phyloP scores from a whole-genome alignment of 2,329 filamentous ascomycete genomes.

The Colletotrichum eremochloae region DNA sequence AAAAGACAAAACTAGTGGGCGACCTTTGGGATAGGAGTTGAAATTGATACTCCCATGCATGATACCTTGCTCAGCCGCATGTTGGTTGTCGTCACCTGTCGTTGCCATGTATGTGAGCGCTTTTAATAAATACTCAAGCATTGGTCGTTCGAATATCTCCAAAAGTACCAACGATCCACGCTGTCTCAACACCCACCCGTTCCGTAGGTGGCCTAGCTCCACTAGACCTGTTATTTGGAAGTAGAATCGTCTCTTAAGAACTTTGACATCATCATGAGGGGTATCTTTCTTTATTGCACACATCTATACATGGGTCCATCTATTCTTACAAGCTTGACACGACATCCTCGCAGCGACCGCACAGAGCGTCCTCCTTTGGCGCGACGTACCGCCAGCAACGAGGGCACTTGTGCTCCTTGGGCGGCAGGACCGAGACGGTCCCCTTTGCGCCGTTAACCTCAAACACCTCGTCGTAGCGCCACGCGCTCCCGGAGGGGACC shows the following conservation, averaged over 20 bases:
- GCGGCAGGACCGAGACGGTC: conserved; percentile 62
- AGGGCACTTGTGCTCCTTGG: conserved; percentile 77
- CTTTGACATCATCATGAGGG: neutral
- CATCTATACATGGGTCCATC: conserved; percentile 5
- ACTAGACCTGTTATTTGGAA: neutral
- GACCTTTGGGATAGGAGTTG: conserved; percentile 18
- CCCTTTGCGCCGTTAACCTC: conserved; percentile 55
- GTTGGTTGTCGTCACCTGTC: no score
- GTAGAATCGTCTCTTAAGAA: no score
- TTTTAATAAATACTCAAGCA: neutral
- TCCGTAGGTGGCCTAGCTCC: neutral
- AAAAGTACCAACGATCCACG: neutral
- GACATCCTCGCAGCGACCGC: conserved; percentile 78
- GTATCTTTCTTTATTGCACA: conserved; percentile 23
- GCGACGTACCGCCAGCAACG: conserved; percentile 91
- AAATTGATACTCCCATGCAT: neutral
- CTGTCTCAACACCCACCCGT: neutral
- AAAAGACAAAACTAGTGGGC: conserved; percentile 3
- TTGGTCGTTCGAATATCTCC: neutral
- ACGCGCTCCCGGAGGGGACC: conserved; percentile 49
- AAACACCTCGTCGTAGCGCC: conserved; percentile 59
- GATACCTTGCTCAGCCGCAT: neutral
- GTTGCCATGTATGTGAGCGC: neutral
- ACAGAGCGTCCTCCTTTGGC: conserved; percentile 75
- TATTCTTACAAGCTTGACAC: conserved; percentile 54